phyloP scores from a whole-genome alignment of 2,329 filamentous ascomycete species.

The Tolypocladium endophyticum region DNA sequence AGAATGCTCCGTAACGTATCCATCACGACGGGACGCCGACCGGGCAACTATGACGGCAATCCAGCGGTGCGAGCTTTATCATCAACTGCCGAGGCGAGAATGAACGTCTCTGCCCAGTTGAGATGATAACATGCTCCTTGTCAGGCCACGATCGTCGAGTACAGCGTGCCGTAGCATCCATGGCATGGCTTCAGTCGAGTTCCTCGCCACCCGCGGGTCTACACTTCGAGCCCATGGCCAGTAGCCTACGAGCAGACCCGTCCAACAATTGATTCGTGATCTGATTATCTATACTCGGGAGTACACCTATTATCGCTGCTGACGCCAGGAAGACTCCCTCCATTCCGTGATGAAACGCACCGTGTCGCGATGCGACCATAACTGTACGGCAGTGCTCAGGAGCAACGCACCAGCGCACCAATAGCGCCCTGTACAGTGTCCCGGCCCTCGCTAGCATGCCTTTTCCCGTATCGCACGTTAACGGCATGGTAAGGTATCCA shows the following conservation, averaged over 20 bases:
- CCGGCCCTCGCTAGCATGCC: neutral
- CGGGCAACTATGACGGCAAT: neutral
- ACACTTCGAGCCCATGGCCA: neutral
- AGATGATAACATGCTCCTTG: too few species aligned
- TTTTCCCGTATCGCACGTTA: neutral
- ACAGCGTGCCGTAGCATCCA: neutral
- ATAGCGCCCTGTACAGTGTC: neutral
- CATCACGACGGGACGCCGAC: neutral
- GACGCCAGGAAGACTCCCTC: neutral
- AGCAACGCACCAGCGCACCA: too few species aligned
- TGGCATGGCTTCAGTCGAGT: neutral
- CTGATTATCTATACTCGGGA: too few species aligned
- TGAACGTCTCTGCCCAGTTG: neutral
- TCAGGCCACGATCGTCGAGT: neutral
- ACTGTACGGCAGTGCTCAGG: neutral
- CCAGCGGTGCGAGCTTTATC: too few species aligned
- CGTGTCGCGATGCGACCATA: neutral
- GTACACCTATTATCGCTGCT: neutral
- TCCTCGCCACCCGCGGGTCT: neutral
- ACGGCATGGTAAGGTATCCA: neutral
- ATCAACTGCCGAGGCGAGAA: neutral
- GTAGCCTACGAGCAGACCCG: neutral
- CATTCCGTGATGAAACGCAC: slow-evolving; percentile 1
- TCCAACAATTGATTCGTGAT: neutral
- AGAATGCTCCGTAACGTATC: neutral